These are phyloP conservation scores for Penicillium thymicola DNA, from an alignment of 2,329 filamentous ascomycete species.

Conservation along the genomic window DNA sequence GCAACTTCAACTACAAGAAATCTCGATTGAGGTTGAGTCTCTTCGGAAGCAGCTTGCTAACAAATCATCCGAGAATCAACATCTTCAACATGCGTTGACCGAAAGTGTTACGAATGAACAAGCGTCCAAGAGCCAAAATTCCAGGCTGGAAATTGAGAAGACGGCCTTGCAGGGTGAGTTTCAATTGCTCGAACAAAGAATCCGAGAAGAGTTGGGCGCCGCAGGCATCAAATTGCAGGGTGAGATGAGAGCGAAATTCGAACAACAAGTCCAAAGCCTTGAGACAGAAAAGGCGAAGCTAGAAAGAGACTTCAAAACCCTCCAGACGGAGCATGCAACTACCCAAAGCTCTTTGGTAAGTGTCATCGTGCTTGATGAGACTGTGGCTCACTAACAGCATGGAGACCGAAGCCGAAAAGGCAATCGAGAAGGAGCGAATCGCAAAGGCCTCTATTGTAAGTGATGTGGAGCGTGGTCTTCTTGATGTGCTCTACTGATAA, in stretches of 20 bases:
- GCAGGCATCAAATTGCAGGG: constrained; percentile 30
- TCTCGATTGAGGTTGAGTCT: constrained; percentile 16
- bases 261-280: constrained; percentile 28
- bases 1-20: constrained; percentile 24
- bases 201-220: constrained; percentile 32
- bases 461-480: background rate
- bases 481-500: constrained; percentile 12
- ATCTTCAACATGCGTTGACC: constrained; percentile 18
- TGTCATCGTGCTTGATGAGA: background rate
- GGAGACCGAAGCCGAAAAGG: constrained; percentile 20
- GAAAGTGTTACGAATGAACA: constrained; percentile 18
- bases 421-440: constrained; percentile 9
- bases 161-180: constrained; percentile 20
- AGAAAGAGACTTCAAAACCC: constrained; percentile 15
- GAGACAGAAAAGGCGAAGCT: constrained; percentile 26
- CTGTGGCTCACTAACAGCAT: constrained; percentile 11
- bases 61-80: constrained; percentile 20
- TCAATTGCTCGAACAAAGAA: constrained; percentile 20
- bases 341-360: constrained; percentile 28
- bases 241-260: constrained; percentile 28
- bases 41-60: constrained; percentile 15
- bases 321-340: constrained; percentile 21
- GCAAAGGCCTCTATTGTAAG: constrained; percentile 22
- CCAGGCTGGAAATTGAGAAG: constrained; percentile 23
- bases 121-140: constrained; percentile 15